phyloP scores from a whole-genome alignment of 768 basidiomycete species.

The Termitomyces sp. region DNA sequence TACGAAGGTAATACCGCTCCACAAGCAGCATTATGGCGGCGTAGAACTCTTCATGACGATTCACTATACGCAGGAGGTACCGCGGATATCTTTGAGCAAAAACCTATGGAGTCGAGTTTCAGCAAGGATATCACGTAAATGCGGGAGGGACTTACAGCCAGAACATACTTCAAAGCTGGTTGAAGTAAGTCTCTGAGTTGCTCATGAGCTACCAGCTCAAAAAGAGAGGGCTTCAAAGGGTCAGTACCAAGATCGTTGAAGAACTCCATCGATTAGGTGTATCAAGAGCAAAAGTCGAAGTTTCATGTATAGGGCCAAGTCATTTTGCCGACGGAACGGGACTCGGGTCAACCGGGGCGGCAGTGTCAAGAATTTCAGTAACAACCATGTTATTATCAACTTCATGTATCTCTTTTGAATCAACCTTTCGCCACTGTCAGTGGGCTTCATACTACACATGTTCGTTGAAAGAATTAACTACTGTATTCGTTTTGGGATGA shows the following conservation, averaged over 20 bases:
- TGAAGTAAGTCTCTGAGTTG: conserved; percentile 89
- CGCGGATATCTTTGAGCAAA: conserved; percentile 94
- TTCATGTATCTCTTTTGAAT: not conserved
- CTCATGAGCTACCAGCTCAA: conserved; percentile 91
- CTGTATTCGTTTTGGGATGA: not conserved
- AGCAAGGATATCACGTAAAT: not conserved
- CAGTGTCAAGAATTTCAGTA: too few species aligned
- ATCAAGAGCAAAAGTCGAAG: not conserved
- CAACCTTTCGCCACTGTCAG: not conserved
- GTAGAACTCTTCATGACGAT: conserved; percentile 96
- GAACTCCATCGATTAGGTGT: conserved; percentile 58
- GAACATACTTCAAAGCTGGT: conserved; percentile 90
- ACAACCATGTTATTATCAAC: not conserved
- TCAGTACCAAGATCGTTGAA: conserved; percentile 73
- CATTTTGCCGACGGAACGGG: conserved; percentile 4
- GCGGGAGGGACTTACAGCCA: conserved; percentile 56
- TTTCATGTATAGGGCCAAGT: conserved; percentile 1
- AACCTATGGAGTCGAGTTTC: conserved; percentile 43
- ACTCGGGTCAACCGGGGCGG: conserved; percentile 6
- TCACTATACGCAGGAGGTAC: conserved; percentile 85
- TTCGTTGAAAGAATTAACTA: not conserved
- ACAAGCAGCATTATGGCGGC: conserved; percentile 83
- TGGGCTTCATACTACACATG: not conserved
- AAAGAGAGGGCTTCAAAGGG: conserved; percentile 73
- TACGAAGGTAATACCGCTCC: conserved; percentile 85